phyloP scores from a whole-genome alignment of 202 grass and related monocot genomes.

The Schoenoplectus triqueter region DNA sequence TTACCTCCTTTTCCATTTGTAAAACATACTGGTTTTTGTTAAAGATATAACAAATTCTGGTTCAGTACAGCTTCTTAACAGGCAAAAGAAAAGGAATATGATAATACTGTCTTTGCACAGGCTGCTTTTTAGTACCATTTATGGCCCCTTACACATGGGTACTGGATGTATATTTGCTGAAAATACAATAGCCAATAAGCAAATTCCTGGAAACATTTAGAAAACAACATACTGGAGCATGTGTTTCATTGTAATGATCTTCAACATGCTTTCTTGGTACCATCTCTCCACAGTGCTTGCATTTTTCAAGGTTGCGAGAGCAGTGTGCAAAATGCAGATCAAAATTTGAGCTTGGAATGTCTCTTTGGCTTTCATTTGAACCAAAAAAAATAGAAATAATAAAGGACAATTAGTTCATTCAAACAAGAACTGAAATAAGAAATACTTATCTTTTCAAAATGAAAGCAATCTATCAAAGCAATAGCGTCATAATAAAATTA shows the following conservation, averaged over 20 bases:
- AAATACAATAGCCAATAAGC: slow-evolving; percentile 18
- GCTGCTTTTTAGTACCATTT: not conserved
- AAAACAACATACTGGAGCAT: slow-evolving; percentile 55
- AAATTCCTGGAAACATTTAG: slow-evolving; percentile 10
- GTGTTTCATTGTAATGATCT: slow-evolving; percentile 62
- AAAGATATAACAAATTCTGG: not conserved
- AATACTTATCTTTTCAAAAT: not conserved
- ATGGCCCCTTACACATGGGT: not conserved
- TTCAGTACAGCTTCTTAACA: not conserved
- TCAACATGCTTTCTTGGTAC: slow-evolving; percentile 64
- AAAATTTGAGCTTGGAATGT: slow-evolving; percentile 60
- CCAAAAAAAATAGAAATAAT: not conserved
- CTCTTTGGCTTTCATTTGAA: slow-evolving; percentile 44
- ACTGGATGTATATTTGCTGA: not conserved
- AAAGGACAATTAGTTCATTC: not conserved
- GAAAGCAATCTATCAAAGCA: slow-evolving; percentile 2
- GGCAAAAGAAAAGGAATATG: not conserved
- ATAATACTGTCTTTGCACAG: not conserved
- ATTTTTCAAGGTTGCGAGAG: slow-evolving; percentile 71
- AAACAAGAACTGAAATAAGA: slow-evolving; percentile 3
- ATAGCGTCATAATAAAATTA: slow-evolving; percentile 13
- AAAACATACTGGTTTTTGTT: slow-evolving; percentile 3
- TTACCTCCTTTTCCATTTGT: slow-evolving; percentile 1
- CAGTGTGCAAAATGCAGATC: slow-evolving; percentile 66
- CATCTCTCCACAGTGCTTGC: slow-evolving; percentile 61